Percentiles rank a stretch among this genome's conserved stretches.
Conservation (phyloP, 2,329 filamentous ascomycete species). For the Fusarium sororula region DNA sequence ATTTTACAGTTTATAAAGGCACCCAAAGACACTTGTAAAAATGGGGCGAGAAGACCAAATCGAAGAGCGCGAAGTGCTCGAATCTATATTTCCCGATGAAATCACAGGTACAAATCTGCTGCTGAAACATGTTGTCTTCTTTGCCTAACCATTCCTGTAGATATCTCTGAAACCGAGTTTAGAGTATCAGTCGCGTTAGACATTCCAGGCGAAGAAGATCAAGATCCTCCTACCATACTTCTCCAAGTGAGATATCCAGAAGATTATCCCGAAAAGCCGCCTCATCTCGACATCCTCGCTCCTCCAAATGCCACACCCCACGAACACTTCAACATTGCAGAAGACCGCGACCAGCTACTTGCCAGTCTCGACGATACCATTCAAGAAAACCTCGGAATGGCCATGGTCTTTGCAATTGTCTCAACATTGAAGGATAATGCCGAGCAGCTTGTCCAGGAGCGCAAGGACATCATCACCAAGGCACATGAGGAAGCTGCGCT, state of each 20-base stretch:
- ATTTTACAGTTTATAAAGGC: constrained; percentile 1
- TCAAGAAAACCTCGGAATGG: constrained; percentile 94
- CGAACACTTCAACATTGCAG: constrained; percentile 78
- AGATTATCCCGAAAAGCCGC: constrained; percentile 87
- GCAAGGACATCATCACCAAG: constrained; percentile 71
- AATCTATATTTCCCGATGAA: constrained; percentile 98
- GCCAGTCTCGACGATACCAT: constrained; percentile 77
- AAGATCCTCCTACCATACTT: constrained; percentile 75
- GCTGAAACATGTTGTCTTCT: neutral
- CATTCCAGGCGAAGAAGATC: constrained; percentile 71
- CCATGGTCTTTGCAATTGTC: constrained; percentile 94
- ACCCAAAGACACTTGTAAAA: constrained; percentile 4
- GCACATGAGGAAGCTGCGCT: constrained; percentile 63
- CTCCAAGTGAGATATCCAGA: constrained; percentile 91
- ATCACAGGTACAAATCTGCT: constrained; percentile 75
- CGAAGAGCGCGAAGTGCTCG: constrained; percentile 96
- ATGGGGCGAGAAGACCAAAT: constrained; percentile 87
- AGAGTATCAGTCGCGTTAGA: constrained; percentile 88
- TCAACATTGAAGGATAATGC: constrained; percentile 88
- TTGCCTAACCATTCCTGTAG: constrained; percentile 55
- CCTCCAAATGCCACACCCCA: constrained; percentile 76
- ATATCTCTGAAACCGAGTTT: constrained; percentile 90
- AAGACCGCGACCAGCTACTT: constrained; percentile 81
- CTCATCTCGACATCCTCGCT: constrained; percentile 80
- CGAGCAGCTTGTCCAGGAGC: constrained; percentile 82